These are phyloP conservation scores for Paramecium tetraurelia DNA, from an alignment of 73 alveolate genomes.

Conservation along the genomic window DNA sequence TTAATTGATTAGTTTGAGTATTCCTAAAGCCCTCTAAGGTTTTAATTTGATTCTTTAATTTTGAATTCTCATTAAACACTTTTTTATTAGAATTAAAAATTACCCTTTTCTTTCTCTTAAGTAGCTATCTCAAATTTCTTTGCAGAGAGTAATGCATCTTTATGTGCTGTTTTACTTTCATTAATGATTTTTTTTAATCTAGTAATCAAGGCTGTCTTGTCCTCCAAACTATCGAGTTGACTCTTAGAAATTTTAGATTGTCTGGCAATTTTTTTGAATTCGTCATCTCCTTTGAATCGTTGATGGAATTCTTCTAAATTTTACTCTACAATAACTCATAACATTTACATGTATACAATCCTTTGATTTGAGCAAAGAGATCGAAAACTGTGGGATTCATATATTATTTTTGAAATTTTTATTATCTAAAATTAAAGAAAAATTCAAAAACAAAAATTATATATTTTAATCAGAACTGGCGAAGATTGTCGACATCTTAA, in stretches of 20 bases:
- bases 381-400: not conserved
- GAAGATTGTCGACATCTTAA: not conserved
- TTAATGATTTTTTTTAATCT: not conserved
- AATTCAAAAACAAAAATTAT: not conserved
- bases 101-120: constrained; percentile 6
- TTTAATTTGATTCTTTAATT: not conserved
- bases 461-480: constrained; percentile 8
- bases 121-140: not conserved
- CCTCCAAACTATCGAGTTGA: not conserved
- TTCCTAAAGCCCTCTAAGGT: not conserved
- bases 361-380: not conserved
- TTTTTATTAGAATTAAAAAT: not conserved
- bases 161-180: not conserved
- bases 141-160: not conserved
- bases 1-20: not conserved
- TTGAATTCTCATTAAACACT: not conserved
- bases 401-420: not conserved
- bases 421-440: not conserved
- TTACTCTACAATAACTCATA: not conserved
- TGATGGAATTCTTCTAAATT: not conserved
- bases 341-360: not conserved
- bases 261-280: not conserved
- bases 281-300: not conserved
- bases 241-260: not conserved
- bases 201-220: not conserved